These are phyloP conservation scores for Fusarium pilosicola DNA, from an alignment of 2,329 filamentous ascomycete genomes.

Conservation along the genomic window DNA sequence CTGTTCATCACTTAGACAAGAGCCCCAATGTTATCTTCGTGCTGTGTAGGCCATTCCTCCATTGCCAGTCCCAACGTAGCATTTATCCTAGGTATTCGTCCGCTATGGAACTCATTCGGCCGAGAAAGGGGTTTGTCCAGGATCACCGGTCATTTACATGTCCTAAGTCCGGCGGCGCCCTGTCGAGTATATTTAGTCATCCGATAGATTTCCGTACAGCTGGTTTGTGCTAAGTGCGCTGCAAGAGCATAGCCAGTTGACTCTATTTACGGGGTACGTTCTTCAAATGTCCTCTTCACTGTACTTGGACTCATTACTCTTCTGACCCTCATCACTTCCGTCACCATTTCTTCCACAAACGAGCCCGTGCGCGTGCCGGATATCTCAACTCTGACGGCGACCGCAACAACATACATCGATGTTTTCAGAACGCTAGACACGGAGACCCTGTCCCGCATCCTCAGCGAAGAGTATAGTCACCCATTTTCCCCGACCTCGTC, in stretches of 20 bases:
- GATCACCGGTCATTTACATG: background rate
- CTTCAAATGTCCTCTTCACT: background rate
- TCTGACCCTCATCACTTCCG: too few species aligned
- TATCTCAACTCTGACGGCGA: background rate
- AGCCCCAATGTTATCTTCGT: background rate
- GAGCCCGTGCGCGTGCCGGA: background rate
- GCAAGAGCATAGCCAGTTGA: background rate
- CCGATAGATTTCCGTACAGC: background rate
- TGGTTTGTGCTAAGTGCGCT: too few species aligned
- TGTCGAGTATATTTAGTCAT: background rate
- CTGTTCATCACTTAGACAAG: background rate
- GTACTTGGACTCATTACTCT: too few species aligned
- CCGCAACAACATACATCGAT: background rate
- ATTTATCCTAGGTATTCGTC: fast-evolving
- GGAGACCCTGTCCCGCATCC: background rate
- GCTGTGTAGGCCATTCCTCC: background rate
- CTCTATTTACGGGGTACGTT: too few species aligned
- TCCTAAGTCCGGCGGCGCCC: background rate
- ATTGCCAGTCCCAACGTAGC: too few species aligned
- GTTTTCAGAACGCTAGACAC: background rate
- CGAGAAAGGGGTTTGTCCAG: background rate
- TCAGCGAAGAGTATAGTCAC: background rate
- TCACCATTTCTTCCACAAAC: background rate
- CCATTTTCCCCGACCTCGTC: background rate
- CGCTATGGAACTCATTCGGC: background rate